phyloP scores from a whole-genome alignment of 1,284 basidiomycete genomes.

The Papiliotrema laurentii region DNA sequence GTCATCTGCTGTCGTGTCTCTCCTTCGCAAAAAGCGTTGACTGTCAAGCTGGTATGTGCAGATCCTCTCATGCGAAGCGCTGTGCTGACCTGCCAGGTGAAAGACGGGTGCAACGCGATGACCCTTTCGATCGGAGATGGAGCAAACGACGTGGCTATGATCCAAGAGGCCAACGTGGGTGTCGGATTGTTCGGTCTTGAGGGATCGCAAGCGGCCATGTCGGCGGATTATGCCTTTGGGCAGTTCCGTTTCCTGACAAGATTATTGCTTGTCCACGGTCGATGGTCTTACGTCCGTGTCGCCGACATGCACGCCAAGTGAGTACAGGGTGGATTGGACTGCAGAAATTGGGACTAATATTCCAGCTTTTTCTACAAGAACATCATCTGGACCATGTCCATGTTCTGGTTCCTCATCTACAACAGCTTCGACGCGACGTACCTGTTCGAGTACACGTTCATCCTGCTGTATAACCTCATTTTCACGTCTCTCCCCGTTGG shows the following conservation, averaged over 20 bases:
- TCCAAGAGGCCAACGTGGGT: constrained; percentile 96
- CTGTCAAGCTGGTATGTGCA: constrained; percentile 74
- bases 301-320: constrained; percentile 92
- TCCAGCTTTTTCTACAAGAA: constrained; percentile 89
- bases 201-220: constrained; percentile 98
- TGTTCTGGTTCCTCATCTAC: constrained; percentile 92
- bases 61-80: neutral
- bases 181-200: constrained; percentile 92
- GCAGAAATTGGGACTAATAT: neutral
- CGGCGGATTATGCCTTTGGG: constrained; percentile 95
- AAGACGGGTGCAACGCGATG: constrained; percentile 93
- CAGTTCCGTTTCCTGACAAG: constrained; percentile 94
- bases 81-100: constrained; percentile 58
- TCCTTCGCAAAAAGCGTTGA: constrained; percentile 92
- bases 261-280: constrained; percentile 86
- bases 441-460: constrained; percentile 92
- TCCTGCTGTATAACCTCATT: constrained; percentile 81
- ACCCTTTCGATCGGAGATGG: constrained; percentile 95
- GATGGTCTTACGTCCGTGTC: constrained; percentile 93
- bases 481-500: constrained; percentile 94
- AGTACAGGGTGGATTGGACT: constrained; percentile 10
- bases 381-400: constrained; percentile 57
- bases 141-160: constrained; percentile 52
- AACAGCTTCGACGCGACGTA: constrained; percentile 94
- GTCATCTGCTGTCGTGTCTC: constrained; percentile 97